These are phyloP conservation scores for Grosmannia serpens DNA, from an alignment of 2,329 filamentous ascomycete genomes.

Conservation along the genomic window DNA sequence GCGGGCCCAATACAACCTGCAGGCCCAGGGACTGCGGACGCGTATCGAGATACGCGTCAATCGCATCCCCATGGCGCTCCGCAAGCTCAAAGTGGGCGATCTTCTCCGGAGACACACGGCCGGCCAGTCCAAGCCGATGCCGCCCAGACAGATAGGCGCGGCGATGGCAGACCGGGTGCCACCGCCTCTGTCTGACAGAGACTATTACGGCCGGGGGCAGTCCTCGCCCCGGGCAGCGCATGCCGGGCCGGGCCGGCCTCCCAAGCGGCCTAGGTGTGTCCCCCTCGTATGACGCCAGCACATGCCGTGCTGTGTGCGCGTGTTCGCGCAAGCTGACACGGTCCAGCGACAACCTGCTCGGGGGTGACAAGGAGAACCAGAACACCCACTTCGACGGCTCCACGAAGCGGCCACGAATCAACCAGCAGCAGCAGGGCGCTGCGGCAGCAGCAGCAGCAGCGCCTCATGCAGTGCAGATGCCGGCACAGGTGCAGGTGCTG, in stretches of 20 bases:
- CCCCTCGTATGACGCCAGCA: background rate
- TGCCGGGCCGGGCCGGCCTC: slow-evolving; percentile 17
- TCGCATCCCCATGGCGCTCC: slow-evolving; percentile 69
- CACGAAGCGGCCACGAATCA: slow-evolving; percentile 52
- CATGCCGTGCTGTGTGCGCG: too few species aligned
- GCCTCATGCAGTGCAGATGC: background rate
- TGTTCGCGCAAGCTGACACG: background rate
- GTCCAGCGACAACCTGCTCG: slow-evolving; percentile 49
- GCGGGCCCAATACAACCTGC: slow-evolving; percentile 77
- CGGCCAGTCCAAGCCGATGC: slow-evolving; percentile 28
- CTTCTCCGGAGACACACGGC: slow-evolving; percentile 43
- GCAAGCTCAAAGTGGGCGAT: slow-evolving; percentile 73
- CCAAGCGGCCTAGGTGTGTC: slow-evolving; percentile 43
- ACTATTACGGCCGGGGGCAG: slow-evolving; percentile 15
- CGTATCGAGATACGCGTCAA: slow-evolving; percentile 90
- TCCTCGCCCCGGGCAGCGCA: slow-evolving; percentile 1
- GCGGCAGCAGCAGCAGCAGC: slow-evolving; percentile 8
- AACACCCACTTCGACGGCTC: slow-evolving; percentile 45
- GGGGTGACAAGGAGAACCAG: slow-evolving; percentile 69
- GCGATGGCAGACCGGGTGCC: slow-evolving; percentile 18
- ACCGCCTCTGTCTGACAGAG: slow-evolving; percentile 40
- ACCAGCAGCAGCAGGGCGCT: slow-evolving; percentile 23
- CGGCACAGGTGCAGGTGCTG: slow-evolving; percentile 48
- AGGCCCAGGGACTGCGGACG: slow-evolving; percentile 73
- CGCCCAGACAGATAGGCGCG: slow-evolving; percentile 14